Evolutionary conservation across 1,284 basidiomycete species (phyloP).

Genomic region (Ganoderma meredithae): DNA sequence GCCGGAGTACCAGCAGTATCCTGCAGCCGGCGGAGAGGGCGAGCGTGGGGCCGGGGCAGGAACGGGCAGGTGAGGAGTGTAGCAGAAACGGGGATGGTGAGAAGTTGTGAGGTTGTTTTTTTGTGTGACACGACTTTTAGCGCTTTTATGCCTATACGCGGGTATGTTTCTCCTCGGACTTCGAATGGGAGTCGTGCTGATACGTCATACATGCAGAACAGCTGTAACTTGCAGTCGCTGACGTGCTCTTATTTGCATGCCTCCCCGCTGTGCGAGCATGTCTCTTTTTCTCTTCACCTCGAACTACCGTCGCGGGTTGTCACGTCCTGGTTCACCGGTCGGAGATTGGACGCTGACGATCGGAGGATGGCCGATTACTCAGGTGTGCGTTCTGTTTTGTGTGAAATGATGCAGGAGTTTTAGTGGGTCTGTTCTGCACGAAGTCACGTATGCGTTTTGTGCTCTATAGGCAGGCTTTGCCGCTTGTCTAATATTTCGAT

Average conservation of each 20-base stretch:
- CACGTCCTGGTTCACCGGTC: neutral
- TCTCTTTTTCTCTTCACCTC: neutral
- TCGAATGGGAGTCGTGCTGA: neutral
- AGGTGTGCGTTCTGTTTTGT: neutral
- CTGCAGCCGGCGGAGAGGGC: neutral
- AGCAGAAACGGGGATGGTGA: neutral
- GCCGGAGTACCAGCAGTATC: conserved; percentile 18
- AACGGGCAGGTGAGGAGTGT: neutral
- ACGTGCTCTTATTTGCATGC: neutral
- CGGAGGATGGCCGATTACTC: neutral
- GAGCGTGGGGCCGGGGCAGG: neutral
- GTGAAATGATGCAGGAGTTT: neutral
- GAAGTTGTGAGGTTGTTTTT: neutral
- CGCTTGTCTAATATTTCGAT: neutral
- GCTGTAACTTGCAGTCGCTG: neutral
- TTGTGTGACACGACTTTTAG: neutral
- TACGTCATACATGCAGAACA: neutral
- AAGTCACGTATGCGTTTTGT: neutral
- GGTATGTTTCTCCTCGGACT: neutral
- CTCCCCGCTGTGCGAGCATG: neutral
- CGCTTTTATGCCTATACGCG: neutral
- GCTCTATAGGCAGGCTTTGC: neutral
- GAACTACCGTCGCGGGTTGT: neutral
- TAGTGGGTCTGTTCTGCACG: neutral
- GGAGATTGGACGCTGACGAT: neutral